A percentile compares a stretch with the other conserved stretches of the same genome.
Conservation (phyloP, 2,329 filamentous ascomycete species). For the Calonectria hongkongensis region DNA sequence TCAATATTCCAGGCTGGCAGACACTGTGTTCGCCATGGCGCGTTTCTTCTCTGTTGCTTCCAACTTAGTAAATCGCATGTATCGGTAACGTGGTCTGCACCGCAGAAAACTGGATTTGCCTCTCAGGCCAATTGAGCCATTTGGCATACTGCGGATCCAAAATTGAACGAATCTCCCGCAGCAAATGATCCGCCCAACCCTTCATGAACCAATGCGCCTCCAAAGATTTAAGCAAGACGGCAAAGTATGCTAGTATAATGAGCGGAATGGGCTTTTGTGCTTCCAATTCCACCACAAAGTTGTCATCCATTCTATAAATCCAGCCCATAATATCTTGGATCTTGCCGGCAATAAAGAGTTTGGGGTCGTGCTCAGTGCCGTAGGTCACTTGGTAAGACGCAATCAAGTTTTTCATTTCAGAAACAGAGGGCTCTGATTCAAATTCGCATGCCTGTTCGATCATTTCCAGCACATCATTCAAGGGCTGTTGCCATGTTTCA, state of each 20-base stretch:
- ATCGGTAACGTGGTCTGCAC: background rate
- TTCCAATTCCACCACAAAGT: conserved; percentile 5
- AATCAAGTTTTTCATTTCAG: background rate
- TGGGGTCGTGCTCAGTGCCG: background rate
- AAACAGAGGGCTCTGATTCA: background rate
- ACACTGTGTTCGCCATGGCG: too few relatives aligned
- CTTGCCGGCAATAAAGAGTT: background rate
- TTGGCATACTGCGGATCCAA: conserved; percentile 10
- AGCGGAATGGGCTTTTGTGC: conserved; percentile 9
- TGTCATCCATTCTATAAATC: conserved; percentile 17
- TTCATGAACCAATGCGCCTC: conserved; percentile 26
- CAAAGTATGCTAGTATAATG: conserved; percentile 24
- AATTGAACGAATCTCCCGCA: conserved; percentile 10
- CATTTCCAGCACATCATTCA: conserved; percentile 24
- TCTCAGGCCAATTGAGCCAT: conserved; percentile 28
- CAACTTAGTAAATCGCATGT: background rate
- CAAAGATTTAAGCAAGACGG: conserved; percentile 20
- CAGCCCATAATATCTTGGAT: conserved; percentile 24
- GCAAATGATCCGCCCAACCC: conserved; percentile 24
- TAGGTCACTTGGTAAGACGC: conserved; percentile 7
- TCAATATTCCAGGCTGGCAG: too few relatives aligned
- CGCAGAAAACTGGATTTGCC: background rate
- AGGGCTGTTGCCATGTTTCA: conserved; percentile 8
- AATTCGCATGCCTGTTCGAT: background rate
- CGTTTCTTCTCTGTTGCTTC: background rate